Conservation (phyloP, 2,329 filamentous ascomycete species). For the Pyricularia sp. region DNA sequence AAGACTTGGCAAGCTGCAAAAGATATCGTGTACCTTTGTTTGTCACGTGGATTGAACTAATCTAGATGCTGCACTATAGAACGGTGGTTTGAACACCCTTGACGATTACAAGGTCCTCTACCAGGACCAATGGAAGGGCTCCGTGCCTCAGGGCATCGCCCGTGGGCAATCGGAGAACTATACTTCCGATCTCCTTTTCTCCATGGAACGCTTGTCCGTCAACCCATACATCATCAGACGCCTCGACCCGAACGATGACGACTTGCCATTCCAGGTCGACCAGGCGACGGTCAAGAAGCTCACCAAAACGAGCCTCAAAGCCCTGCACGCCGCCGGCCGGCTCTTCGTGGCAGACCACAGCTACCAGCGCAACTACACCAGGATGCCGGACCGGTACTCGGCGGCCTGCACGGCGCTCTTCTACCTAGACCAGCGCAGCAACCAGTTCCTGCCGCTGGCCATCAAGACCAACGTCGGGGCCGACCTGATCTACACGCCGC, state of each 20-base stretch:
- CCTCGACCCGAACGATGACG: slow-evolving; percentile 18
- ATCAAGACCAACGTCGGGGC: slow-evolving; percentile 34
- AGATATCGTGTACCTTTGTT: background rate
- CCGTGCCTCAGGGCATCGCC: slow-evolving; percentile 23
- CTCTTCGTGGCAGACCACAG: slow-evolving; percentile 34
- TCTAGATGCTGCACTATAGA: slow-evolving; percentile 8
- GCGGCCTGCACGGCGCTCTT: slow-evolving; percentile 36
- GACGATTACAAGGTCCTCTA: slow-evolving; percentile 32
- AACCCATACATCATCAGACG: slow-evolving; percentile 29
- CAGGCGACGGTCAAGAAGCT: slow-evolving; percentile 18
- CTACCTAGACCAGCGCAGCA: slow-evolving; percentile 28
- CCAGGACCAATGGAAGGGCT: slow-evolving; percentile 26
- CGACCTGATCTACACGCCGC: slow-evolving; percentile 35
- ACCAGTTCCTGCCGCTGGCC: slow-evolving; percentile 36
- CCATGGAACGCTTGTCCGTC: slow-evolving; percentile 34
- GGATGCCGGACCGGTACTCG: slow-evolving; percentile 20
- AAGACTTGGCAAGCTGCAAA: no score
- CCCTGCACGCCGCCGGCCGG: slow-evolving; percentile 24
- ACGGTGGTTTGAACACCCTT: slow-evolving; percentile 19
- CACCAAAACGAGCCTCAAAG: slow-evolving; percentile 19
- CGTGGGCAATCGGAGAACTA: slow-evolving; percentile 31
- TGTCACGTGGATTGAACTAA: background rate
- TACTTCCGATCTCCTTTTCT: slow-evolving; percentile 35
- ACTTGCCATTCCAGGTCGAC: slow-evolving; percentile 27
- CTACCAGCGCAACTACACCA: slow-evolving; percentile 19